Evolutionary conservation across 2,329 filamentous ascomycete genomes (phyloP), one percentile per base, ranked within the genome.

Genomic region (Myriosclerotinia duriaeana): DNA sequence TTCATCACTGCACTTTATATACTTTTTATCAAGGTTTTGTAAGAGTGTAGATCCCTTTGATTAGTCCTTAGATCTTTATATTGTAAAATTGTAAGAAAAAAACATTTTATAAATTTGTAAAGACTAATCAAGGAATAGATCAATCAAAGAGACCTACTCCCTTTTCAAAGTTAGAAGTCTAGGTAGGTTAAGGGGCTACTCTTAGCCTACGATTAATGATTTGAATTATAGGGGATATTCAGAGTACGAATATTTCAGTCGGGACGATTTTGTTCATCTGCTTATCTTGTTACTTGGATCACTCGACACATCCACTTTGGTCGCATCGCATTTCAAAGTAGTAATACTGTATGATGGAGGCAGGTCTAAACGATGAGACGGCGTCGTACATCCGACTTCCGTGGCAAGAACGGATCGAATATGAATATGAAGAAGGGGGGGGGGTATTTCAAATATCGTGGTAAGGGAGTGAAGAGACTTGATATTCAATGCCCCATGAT

Each of bases 281-380:
- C 44, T 61, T 40, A 26, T 38, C 22, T 6, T 38, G 34, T 20
- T 38, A 26, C 20, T 58, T 44, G 26, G 38, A 38, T 61, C 58
- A 61, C 58, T 61, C 38, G 58, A 61, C 15, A 61, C 58, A 60
- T 50, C 56, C 22, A 34, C 20, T 60, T 34, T 4, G 6, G 4
- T 34, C 30, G 58, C 44, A 61, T 61, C 34, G 12, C 15, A 22
- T 36, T 38, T 40, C n/a, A 26, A 12, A 36, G 20, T 50, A 50
- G n/a, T 6, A 11, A n/a, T 36, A 36, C 30, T 34, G 30, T 34
- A 34, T 34, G 30, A 34, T 34, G 22, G 59, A 38, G 48, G 59
- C 59, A 62, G 36, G 48, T 30, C 30, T 53, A 53, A 8, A 64
- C 17, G 46, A 34, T 38, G 22, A 20, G 42, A 34, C 36, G 64